Evolutionary conservation across 495 filamentous ascomycete species (phyloP).

Genomic region (Baudoinia panamericana): DNA sequence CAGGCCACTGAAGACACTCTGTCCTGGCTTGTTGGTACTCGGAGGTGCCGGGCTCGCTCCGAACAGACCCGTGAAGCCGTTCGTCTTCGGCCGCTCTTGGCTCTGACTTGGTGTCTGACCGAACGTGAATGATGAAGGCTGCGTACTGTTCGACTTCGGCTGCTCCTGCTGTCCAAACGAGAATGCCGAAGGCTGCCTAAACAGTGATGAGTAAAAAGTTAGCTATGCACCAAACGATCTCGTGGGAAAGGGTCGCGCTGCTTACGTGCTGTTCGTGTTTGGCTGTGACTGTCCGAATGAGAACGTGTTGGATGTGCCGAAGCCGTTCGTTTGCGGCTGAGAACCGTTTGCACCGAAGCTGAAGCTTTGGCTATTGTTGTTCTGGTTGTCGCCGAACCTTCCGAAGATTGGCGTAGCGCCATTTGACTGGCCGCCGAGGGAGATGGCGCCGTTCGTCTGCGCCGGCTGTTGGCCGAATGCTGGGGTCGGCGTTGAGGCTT

Average conservation of each 20-base stretch:
- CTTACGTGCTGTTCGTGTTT: too few relatives aligned
- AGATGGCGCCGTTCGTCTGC: slow-evolving; percentile 6
- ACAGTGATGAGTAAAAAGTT: too few relatives aligned
- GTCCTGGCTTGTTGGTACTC: background rate
- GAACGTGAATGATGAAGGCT: slow-evolving; percentile 16
- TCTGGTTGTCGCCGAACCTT: slow-evolving; percentile 8
- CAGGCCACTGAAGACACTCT: slow-evolving; percentile 6
- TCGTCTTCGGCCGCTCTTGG: slow-evolving; percentile 6
- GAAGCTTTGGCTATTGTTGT: slow-evolving; percentile 2
- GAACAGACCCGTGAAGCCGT: slow-evolving; percentile 3
- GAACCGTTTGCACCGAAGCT: slow-evolving; percentile 8
- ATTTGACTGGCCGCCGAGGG: slow-evolving; percentile 7
- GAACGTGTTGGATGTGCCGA: slow-evolving; percentile 3
- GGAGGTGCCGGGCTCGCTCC: background rate
- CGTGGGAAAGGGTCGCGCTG: too few relatives aligned
- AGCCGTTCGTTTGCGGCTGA: slow-evolving; percentile 16
- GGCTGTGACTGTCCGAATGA: too few relatives aligned
- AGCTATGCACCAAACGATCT: too few relatives aligned
- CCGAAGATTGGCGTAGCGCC: slow-evolving; percentile 13
- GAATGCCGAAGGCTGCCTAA: too few relatives aligned
- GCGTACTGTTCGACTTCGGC: slow-evolving; percentile 7
- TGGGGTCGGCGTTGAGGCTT: slow-evolving; percentile 3
- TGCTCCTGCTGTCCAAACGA: slow-evolving; percentile 4
- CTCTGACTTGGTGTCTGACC: slow-evolving; percentile 4
- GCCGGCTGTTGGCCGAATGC: slow-evolving; percentile 2